phyloP scores from a whole-genome alignment of 306 rosid species.

The Medicago arabica region DNA sequence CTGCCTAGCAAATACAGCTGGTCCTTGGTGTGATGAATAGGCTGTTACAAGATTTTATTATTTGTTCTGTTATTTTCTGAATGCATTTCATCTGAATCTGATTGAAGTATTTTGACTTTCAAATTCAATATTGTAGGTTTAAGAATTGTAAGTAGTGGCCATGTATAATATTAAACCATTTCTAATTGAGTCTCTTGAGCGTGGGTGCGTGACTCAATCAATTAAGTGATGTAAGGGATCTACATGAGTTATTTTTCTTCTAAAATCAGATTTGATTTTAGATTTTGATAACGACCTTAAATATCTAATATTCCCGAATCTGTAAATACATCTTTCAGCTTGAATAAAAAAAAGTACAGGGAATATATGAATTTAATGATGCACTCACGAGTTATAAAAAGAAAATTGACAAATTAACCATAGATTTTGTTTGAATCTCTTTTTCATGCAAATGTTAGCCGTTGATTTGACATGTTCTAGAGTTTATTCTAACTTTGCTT shows the following conservation, averaged over 20 bases:
- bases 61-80: conserved; percentile 26
- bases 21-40: conserved; percentile 19
- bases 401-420: background rate
- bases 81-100: conserved; percentile 39
- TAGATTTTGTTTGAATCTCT: conserved; percentile 4
- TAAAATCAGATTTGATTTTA: conserved; percentile 39
- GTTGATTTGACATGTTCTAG: too few species aligned
- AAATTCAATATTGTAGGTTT: conserved; percentile 10
- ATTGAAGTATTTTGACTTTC: conserved; percentile 11
- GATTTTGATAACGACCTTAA: conserved; percentile 44
- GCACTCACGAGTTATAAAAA: background rate
- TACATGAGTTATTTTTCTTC: conserved; percentile 22
- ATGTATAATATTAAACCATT: conserved; percentile 24
- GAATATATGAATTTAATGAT: conserved; percentile 21
- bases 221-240: conserved; percentile 21
- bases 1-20: conserved; percentile 39
- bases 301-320: conserved; percentile 33
- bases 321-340: conserved; percentile 2
- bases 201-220: conserved; percentile 21
- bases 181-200: conserved; percentile 5
- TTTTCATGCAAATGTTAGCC: background rate
- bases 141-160: background rate
- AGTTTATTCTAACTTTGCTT: too few species aligned
- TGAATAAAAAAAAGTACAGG: conserved; percentile 19
- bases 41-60: background rate